phyloP scores from a whole-genome alignment of 139 green algal genomes.

The Micractinium sp. region DNA sequence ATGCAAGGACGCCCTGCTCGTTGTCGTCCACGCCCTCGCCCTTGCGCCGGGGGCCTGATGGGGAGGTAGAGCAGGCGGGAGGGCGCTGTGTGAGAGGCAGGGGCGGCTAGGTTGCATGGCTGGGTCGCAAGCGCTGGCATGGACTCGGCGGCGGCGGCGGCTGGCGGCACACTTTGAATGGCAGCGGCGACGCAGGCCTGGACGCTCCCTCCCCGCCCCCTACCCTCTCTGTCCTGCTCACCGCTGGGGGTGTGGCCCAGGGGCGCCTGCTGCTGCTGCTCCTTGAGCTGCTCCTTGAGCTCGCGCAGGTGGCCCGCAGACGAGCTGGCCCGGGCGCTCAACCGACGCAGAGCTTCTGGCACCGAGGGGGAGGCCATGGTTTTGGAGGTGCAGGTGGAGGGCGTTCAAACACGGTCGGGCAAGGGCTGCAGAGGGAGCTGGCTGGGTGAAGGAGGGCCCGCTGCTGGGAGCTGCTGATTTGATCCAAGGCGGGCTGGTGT shows the following conservation, averaged over 20 bases:
- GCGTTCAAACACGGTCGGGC: too few relatives aligned
- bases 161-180: too few relatives aligned
- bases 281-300: not conserved
- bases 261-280: not conserved
- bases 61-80: not conserved
- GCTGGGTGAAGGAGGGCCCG: not conserved
- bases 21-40: conserved; percentile 86
- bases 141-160: not conserved
- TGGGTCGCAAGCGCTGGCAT: not conserved
- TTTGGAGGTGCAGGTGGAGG: not conserved
- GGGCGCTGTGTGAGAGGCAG: not conserved
- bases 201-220: not conserved
- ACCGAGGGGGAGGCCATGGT: not conserved
- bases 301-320: not conserved
- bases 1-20: conserved; percentile 82
- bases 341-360: not conserved
- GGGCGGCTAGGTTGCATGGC: not conserved
- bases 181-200: not conserved
- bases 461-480: not conserved
- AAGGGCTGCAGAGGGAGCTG: too few relatives aligned
- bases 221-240: not conserved
- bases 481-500: too few relatives aligned
- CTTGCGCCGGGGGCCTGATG: conserved; percentile 70
- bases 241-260: conserved; percentile 12
- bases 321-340: not conserved